A percentile compares a stretch with the other conserved stretches of the same genome.
Evolutionary conservation across 2,329 filamentous ascomycete genomes (phyloP).

Genomic region (Beauveria sp.): DNA sequence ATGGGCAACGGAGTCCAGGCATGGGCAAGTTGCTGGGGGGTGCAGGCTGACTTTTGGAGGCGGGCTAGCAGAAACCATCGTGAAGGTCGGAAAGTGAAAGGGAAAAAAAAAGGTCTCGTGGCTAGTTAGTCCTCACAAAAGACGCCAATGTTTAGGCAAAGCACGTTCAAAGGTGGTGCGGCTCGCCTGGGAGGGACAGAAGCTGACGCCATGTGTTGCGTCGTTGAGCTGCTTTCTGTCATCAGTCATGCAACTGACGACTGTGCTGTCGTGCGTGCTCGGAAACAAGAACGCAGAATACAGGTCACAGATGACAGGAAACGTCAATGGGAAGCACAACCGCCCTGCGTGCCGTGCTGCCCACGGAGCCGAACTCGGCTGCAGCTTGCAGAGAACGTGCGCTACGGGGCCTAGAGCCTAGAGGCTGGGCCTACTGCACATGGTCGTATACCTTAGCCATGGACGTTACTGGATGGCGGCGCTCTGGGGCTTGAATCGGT

Average conservation of each 20-base stretch:
- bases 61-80: background rate
- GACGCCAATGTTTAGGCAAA: background rate
- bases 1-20: background rate
- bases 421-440: background rate
- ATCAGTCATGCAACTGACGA: background rate
- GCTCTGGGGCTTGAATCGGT: background rate
- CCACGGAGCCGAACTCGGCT: conserved; percentile 5
- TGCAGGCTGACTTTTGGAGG: too few relatives aligned
- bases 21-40: too few relatives aligned
- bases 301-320: too few relatives aligned
- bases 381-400: background rate
- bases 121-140: background rate
- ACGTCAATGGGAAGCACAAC: too few relatives aligned
- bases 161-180: background rate
- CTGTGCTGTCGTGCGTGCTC: background rate
- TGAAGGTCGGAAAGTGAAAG: background rate
- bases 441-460: background rate
- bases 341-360: background rate
- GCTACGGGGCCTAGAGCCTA: background rate
- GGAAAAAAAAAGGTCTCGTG: conserved; percentile 4
- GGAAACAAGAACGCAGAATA: background rate
- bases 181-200: background rate
- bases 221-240: conserved; percentile 1
- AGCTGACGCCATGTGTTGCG: conserved; percentile 3
- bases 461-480: background rate